Percentiles rank a stretch among this genome's conserved stretches.
These are phyloP conservation scores for Pichia sp. DNA, from an alignment of 1,139 yeast species.

Conservation along the genomic window DNA sequence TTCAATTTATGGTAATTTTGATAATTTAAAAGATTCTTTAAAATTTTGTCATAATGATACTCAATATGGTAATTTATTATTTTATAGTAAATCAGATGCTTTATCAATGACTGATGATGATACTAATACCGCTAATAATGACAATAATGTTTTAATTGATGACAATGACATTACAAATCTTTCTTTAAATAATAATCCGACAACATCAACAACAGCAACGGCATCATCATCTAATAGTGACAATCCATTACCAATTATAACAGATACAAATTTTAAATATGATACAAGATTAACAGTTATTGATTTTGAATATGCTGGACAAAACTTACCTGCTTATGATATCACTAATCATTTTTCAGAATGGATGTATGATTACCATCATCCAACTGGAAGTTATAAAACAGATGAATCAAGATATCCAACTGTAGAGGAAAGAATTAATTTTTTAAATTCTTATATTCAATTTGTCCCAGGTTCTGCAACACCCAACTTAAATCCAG, in stretches of 20 bases:
- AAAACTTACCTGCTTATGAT: conserved; percentile 88
- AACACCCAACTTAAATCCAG: conserved; percentile 20
- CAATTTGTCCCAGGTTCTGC: conserved; percentile 35
- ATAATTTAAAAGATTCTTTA: conserved; percentile 40
- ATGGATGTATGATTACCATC: conserved; percentile 95
- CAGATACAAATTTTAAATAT: conserved; percentile 25
- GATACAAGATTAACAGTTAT: conserved; percentile 85
- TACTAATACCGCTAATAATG: conserved; percentile 16
- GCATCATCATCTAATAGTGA: conserved; percentile 11
- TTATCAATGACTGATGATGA: conserved; percentile 26
- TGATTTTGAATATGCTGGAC: conserved; percentile 93
- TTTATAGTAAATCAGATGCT: conserved; percentile 31
- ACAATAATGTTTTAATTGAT: conserved; percentile 4
- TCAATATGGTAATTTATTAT: conserved; percentile 84
- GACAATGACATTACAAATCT: conserved; percentile 17
- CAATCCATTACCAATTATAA: conserved; percentile 24
- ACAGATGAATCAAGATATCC: conserved; percentile 60
- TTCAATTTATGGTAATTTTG: conserved; percentile 40
- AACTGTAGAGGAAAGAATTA: conserved; percentile 55
- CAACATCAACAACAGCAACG: no score
- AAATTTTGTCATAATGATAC: conserved; percentile 94
- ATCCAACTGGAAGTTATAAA: conserved; percentile 53
- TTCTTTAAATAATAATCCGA: conserved; percentile 17
- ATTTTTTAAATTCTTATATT: conserved; percentile 69
- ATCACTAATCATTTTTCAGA: conserved; percentile 85